Evolutionary conservation across 805 yeast species (phyloP).

Genomic region (Metschnikowia picachoensis): DNA sequence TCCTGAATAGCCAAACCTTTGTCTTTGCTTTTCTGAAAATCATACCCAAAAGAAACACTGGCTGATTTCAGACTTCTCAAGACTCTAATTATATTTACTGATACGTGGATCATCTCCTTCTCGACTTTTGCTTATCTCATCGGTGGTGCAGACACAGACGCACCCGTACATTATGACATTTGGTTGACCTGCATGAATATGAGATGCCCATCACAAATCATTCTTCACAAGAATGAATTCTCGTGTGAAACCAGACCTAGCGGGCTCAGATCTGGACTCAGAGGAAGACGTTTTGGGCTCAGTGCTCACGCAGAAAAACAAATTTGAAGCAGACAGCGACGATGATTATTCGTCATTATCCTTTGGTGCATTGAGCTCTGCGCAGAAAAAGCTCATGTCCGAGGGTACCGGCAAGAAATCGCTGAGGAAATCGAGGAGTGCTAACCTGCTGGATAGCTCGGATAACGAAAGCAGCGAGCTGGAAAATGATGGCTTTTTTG

Average conservation of each 20-base stretch:
- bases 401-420: constrained; percentile 14
- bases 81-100: too few species aligned
- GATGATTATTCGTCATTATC: constrained; percentile 54
- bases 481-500: constrained; percentile 15
- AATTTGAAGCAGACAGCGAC: constrained; percentile 18
- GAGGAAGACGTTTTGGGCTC: constrained; percentile 19
- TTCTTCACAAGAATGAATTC: constrained; percentile 1
- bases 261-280: constrained; percentile 15
- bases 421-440: constrained; percentile 12
- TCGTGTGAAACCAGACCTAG: constrained; percentile 5
- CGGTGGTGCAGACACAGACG: too few species aligned
- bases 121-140: not conserved
- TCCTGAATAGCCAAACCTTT: too few species aligned
- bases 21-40: not conserved
- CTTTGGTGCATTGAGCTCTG: constrained; percentile 60
- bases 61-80: too few species aligned
- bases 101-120: too few species aligned
- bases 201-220: constrained; percentile 7
- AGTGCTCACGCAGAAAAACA: constrained; percentile 9
- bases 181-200: constrained; percentile 1
- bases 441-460: not conserved
- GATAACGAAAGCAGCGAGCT: constrained; percentile 15
- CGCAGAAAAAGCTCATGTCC: constrained; percentile 46
- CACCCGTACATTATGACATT: not conserved
- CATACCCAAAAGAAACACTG: too few species aligned